phyloP scores from a whole-genome alignment of 2,329 filamentous ascomycete genomes.

The Sporothrix luriei region DNA sequence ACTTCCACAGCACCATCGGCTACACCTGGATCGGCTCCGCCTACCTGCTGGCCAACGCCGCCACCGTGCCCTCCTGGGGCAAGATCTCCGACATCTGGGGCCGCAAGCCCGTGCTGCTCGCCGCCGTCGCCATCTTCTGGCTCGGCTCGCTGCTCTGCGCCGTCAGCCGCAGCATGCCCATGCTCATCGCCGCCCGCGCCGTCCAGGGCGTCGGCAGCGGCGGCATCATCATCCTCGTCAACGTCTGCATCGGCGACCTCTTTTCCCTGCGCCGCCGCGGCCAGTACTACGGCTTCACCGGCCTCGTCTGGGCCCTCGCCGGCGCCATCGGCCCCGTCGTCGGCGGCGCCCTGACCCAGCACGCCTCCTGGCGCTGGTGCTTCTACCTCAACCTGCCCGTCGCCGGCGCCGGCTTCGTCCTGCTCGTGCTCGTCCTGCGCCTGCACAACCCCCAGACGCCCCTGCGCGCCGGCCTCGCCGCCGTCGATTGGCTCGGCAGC shows the following conservation, averaged over 20 bases:
- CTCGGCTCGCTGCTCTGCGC: slow-evolving; percentile 55
- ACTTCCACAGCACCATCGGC: slow-evolving; percentile 64
- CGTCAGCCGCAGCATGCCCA: slow-evolving; percentile 49
- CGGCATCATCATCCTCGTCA: slow-evolving; percentile 56
- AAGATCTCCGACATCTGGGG: slow-evolving; percentile 62
- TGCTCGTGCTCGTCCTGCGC: slow-evolving; percentile 65
- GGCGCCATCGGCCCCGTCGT: slow-evolving; percentile 62
- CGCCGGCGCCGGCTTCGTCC: slow-evolving; percentile 49
- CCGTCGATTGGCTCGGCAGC: slow-evolving; percentile 62
- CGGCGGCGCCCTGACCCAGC: slow-evolving; percentile 64
- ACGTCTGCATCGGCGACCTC: slow-evolving; percentile 57
- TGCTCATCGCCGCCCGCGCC: slow-evolving; percentile 53
- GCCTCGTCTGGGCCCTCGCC: slow-evolving; percentile 68
- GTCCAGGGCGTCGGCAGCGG: slow-evolving; percentile 57
- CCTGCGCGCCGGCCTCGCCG: slow-evolving; percentile 62
- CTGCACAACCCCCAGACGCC: slow-evolving; percentile 69
- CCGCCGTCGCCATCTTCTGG: slow-evolving; percentile 55
- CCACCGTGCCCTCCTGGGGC: slow-evolving; percentile 71
- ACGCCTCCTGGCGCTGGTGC: slow-evolving; percentile 67
- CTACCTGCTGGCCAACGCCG: slow-evolving; percentile 70
- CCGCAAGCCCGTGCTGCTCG: slow-evolving; percentile 56
- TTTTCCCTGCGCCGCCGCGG: slow-evolving; percentile 52
- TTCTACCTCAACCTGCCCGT: slow-evolving; percentile 63
- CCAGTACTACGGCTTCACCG: slow-evolving; percentile 64
- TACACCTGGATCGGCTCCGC: slow-evolving; percentile 79